Base-by-base conservation (phyloP, 1,139 yeast genomes). In the Protomyces inundatus region DNA sequence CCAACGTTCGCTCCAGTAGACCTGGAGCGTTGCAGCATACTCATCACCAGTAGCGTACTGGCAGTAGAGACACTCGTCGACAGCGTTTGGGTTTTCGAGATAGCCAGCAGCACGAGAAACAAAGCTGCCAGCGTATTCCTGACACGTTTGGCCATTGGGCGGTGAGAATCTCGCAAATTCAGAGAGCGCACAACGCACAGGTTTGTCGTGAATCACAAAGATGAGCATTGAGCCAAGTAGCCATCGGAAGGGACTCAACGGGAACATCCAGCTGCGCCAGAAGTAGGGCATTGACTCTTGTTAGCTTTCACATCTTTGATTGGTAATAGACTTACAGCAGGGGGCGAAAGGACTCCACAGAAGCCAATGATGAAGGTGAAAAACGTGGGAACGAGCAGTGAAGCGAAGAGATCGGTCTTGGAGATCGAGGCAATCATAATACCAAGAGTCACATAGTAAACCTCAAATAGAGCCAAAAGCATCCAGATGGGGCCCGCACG, bases 191-290 rank as follows among this genome's bases (percentile, higher is more conserved):
- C 95, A 88, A 16, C 70, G 70, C 10, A 87, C 86, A 7, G 77
- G 74, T 63, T 86, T 81, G 32, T 81, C 78, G 66, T 86, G 88
- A 40, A 86, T 74, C 65, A 85, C 75, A 7, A 78, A 66, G 30
- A 82, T 74, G 55, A 85, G 78, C 70, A 86, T 75, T 50, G 84
- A 85, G 63, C 84, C 84, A 61, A 86, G 80, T 68, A 84, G 78
- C 70, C 86, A 87, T 0, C 89, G 85, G 74, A 82, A 82, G 35
- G 93, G 93, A 5, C 88, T 83, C 1, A 81, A 81, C 71, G 85
- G 82, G 76, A 85, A 83, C 88, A 87, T 85, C 77, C 87, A 89
- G 67, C 70, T 77, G 66, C 71, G 78, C 80, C 80, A 87, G 76
- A 87, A 86, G 1, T 85, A 84, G 14, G 87, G 87, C 82, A 85